Evolutionary conservation across 371 early-diverging fungal species (phyloP).

Genomic region (Circinella umbellata): DNA sequence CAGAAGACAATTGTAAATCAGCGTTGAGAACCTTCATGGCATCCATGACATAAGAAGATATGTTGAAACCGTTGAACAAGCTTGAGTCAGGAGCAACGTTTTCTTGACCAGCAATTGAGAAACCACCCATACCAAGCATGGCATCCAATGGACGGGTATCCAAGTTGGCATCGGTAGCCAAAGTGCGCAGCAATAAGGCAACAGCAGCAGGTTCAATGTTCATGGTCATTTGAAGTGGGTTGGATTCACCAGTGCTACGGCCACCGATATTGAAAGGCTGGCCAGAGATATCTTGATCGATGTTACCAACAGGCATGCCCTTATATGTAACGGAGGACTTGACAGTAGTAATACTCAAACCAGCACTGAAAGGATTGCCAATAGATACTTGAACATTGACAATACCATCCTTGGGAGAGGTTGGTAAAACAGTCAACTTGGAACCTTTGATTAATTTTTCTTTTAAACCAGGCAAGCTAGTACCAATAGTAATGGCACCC

Average conservation of each 20-base stretch:
- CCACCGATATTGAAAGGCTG: conserved; percentile 42
- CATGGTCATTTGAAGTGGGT: conserved; percentile 37
- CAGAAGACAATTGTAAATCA: conserved; percentile 52
- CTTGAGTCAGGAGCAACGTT: conserved; percentile 36
- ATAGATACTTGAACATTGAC: conserved; percentile 52
- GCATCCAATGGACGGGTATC: conserved; percentile 53
- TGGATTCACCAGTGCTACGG: conserved; percentile 36
- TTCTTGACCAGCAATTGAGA: conserved; percentile 39
- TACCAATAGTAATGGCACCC: conserved; percentile 40
- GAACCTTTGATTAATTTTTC: conserved; percentile 49
- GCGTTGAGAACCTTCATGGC: conserved; percentile 56
- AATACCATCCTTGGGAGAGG: conserved; percentile 44
- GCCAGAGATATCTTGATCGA: conserved; percentile 46
- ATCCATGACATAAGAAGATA: conserved; percentile 47
- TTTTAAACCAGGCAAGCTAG: conserved; percentile 54
- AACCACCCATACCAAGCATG: conserved; percentile 48
- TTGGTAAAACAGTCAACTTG: conserved; percentile 43
- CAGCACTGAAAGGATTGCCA: conserved; percentile 60
- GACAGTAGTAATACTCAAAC: conserved; percentile 51
- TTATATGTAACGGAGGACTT: conserved; percentile 47
- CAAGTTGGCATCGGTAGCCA: conserved; percentile 48
- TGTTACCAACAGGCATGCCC: conserved; percentile 56
- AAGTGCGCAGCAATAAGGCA: conserved; percentile 46
- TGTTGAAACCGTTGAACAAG: conserved; percentile 50
- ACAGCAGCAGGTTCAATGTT: conserved; percentile 47